Percentiles rank a stretch among this genome's conserved stretches.
phyloP scores from a whole-genome alignment of 2,329 filamentous ascomycete genomes.

The Colletotrichum ledebouriae region DNA sequence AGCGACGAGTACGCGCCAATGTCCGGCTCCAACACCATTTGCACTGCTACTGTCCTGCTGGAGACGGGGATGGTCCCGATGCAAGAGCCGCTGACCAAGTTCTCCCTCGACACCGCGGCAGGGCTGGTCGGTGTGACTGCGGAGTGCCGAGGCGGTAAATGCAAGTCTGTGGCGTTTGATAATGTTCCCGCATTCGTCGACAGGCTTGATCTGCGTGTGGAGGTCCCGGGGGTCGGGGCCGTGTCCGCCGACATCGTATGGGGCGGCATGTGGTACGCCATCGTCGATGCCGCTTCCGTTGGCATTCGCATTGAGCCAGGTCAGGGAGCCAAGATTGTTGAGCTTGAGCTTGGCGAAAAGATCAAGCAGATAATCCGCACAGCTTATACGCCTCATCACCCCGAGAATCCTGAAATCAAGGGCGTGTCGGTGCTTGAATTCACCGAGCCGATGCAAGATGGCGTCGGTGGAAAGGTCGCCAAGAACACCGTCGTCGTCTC shows the following conservation, averaged over 20 bases:
- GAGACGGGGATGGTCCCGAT: constrained; percentile 60
- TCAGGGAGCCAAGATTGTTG: constrained; percentile 53
- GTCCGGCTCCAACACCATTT: constrained; percentile 59
- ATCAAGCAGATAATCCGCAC: constrained; percentile 56
- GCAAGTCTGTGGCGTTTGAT: constrained; percentile 58
- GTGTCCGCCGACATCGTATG: constrained; percentile 59
- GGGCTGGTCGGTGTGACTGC: constrained; percentile 57
- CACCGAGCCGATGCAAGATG: constrained; percentile 51
- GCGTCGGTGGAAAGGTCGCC: constrained; percentile 47
- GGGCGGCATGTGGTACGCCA: constrained; percentile 60
- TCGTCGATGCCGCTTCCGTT: constrained; percentile 56
- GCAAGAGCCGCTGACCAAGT: constrained; percentile 55
- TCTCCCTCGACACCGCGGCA: constrained; percentile 55
- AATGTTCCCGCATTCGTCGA: constrained; percentile 60
- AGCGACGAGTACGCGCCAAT: constrained; percentile 46
- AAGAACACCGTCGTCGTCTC: constrained; percentile 59
- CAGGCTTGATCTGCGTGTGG: constrained; percentile 54
- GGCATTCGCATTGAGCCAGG: constrained; percentile 52
- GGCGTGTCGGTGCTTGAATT: constrained; percentile 57
- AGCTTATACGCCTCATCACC: constrained; percentile 55
- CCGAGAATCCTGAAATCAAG: constrained; percentile 56
- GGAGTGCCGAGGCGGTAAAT: constrained; percentile 57
- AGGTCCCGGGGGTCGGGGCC: constrained; percentile 56
- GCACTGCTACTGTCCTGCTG: constrained; percentile 58
- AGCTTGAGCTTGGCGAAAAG: constrained; percentile 57